Evolutionary conservation across 495 filamentous ascomycete species (phyloP), one percentile per base, ranked within the genome.

Genomic region (Immersiella caudata): DNA sequence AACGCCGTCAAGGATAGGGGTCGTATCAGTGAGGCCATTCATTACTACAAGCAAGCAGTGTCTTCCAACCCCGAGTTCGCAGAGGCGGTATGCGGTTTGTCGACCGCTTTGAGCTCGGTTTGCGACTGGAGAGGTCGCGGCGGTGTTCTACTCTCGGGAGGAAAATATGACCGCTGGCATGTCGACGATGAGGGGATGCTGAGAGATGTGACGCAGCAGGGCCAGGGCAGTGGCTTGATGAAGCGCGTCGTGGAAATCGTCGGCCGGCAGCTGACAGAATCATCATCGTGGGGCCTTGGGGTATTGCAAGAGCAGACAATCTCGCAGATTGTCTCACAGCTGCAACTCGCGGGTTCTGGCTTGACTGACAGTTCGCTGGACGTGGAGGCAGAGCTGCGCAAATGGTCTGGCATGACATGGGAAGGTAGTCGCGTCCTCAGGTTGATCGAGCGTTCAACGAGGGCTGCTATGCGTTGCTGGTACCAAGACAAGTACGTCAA

Each of bases 1-100:
- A 99, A 99, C 79, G 95, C 95, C 0, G 95, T 99, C 57, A 99
- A 98, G 79, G 95, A 99, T 76, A 91, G 96, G 74, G 96, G 96
- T 12, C 86, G 90, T 54, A 91, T 97, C 67, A 92, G 87, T 64
- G 95, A 99, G 69, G 96, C 95, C 6, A 97, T 99, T 60, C 79
- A 79, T 20, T 98, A 96, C 76, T 99, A 99, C 81, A 89, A 86
- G 69, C 88, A 94, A 67, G 95, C 95, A 35, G 95, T 99, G 58
- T 84, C 86, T 55, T 88, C 93, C 35, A 99, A 94, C 70, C 95
- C 95, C 0, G 91, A 97, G 24, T 99, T 99, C 79, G 93, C 96
- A 14, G 95, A 98, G 79, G 95, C 95, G 3, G 94, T 98, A 1
- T 99, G 95, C 75, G 95, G 95, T 14, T 84, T 99, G 58, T 95